These are phyloP conservation scores for Ustilago cynodontis DNA, from an alignment of 1,284 basidiomycete species.

Conservation along the genomic window DNA sequence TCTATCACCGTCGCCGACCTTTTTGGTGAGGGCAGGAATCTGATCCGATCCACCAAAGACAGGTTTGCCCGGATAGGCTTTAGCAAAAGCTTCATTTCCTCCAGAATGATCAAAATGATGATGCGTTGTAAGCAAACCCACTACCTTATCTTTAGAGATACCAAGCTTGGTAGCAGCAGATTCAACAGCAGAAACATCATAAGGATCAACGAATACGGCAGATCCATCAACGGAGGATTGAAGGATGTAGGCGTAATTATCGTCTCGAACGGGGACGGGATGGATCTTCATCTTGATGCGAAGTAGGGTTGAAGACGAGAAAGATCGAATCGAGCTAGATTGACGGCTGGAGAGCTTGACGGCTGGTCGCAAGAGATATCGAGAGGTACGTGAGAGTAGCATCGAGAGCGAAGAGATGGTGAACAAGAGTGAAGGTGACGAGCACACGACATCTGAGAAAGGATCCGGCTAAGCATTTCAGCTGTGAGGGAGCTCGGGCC, in stretches of 20 bases:
- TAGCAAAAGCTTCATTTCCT: slow-evolving; percentile 77
- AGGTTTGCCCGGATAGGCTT: slow-evolving; percentile 76
- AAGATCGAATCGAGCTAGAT: too few species aligned
- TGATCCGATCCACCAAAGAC: slow-evolving; percentile 87
- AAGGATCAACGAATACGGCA: slow-evolving; percentile 77
- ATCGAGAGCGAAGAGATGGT: slow-evolving; percentile 4
- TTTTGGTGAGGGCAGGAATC: slow-evolving; percentile 78
- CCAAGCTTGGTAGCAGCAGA: slow-evolving; percentile 78
- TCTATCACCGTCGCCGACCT: slow-evolving; percentile 73
- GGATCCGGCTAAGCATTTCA: slow-evolving; percentile 1
- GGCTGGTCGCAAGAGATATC: too few species aligned
- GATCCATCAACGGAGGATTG: slow-evolving; percentile 47
- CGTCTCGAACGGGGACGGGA: slow-evolving; percentile 68
- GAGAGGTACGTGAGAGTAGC: neutral
- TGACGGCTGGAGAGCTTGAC: too few species aligned
- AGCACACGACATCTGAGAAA: slow-evolving; percentile 9
- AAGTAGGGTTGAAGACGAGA: neutral
- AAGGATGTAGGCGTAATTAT: slow-evolving; percentile 70
- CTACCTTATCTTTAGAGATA: slow-evolving; percentile 69
- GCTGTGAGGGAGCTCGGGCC: slow-evolving; percentile 15
- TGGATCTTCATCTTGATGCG: slow-evolving; percentile 64
- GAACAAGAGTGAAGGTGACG: neutral
- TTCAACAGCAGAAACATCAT: slow-evolving; percentile 81
- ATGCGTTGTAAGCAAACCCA: slow-evolving; percentile 67
- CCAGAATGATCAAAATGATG: slow-evolving; percentile 82